Base-by-base conservation (phyloP, 1,284 basidiomycete species). In the Chondrostereum purpureum region DNA sequence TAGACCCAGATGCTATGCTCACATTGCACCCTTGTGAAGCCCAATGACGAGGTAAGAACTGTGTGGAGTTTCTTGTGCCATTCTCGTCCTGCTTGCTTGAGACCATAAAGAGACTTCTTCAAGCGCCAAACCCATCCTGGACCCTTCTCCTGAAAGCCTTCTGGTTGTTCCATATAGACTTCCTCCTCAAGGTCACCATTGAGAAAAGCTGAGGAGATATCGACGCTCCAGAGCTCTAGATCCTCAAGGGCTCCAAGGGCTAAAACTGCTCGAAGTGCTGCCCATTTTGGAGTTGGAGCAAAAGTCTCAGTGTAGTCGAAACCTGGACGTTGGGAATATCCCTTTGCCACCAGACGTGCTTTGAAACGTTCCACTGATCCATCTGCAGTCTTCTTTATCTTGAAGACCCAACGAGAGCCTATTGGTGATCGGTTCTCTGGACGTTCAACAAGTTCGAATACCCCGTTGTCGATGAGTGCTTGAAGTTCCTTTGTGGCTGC, bases 151-250 rank as follows among this genome's bases (percentile, higher is more conserved):
- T 45, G 44, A 44, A 57, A 60, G 1, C 61, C 61, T 5, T 54
- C 54, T 2, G 63, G 63, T n/a, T 59, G 56, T 14, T 55, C 47
- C 55, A 66, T 60, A 50, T 65, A 71, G 14, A 72, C 54, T 6
- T 55, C 49, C 38, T 61, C 53, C 1, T 57, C 43, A 0, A 69
- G 49, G 0, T 53, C 41, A 0, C 58, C 61, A 44, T 68, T 61
- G 3, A 69, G 56, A 45, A 62, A 69, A 0, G 64, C 68, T 8
- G 49, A 51, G 38, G 56, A 58, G 34, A 65, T 50, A 42, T 69
- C 63, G 6, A 64, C 52, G 13, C 50, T 43, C 24, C 51, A 39
- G 27, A 63, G 49, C 21, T 57, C 53, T 43, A 54, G 58, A 36
- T 60, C 55, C 6, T 55, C 19, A 8, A 39, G 17, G 5, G 56